Percentiles rank a stretch among this genome's conserved stretches.
Conservation (phyloP, 495 filamentous ascomycete species). For the Talaromyces trachyspermus region DNA sequence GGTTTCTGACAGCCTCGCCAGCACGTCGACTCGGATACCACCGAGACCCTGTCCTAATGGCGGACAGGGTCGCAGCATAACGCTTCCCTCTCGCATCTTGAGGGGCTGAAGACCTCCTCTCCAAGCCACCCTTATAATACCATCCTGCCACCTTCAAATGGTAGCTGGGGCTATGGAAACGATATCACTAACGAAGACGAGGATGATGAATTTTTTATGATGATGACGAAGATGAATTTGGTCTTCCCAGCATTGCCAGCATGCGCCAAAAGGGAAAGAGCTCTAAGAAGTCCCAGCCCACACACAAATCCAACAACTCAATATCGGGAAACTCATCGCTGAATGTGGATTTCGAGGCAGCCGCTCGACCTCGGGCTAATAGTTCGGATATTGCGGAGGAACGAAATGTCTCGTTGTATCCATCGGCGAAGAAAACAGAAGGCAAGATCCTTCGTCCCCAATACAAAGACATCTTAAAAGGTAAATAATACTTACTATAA, state of each 20-base stretch:
- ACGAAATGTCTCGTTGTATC: constrained; percentile 79
- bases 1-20: constrained; percentile 31
- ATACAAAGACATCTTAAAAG: constrained; percentile 90
- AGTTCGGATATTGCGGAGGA: constrained; percentile 90
- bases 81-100: constrained; percentile 49
- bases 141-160: constrained; percentile 65
- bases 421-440: constrained; percentile 76
- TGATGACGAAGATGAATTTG: constrained; percentile 91
- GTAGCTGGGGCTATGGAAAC: constrained; percentile 65
- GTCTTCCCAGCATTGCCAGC: constrained; percentile 80
- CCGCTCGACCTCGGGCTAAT: constrained; percentile 50
- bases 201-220: constrained; percentile 66
- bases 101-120: constrained; percentile 47
- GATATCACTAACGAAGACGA: constrained; percentile 42
- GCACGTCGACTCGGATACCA: constrained; percentile 56
- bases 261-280: constrained; percentile 64
- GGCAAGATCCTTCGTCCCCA: constrained; percentile 94
- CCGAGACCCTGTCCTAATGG: constrained; percentile 35
- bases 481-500: constrained; percentile 25
- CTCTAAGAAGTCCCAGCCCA: constrained; percentile 18
- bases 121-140: constrained; percentile 65
- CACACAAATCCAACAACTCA: constrained; percentile 32
- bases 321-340: constrained; percentile 35
- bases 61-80: constrained; percentile 27
- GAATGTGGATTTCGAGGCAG: constrained; percentile 24